These are phyloP conservation scores for Thymus mandschuricus DNA, from an alignment of 257 asterid genomes.

Conservation along the genomic window DNA sequence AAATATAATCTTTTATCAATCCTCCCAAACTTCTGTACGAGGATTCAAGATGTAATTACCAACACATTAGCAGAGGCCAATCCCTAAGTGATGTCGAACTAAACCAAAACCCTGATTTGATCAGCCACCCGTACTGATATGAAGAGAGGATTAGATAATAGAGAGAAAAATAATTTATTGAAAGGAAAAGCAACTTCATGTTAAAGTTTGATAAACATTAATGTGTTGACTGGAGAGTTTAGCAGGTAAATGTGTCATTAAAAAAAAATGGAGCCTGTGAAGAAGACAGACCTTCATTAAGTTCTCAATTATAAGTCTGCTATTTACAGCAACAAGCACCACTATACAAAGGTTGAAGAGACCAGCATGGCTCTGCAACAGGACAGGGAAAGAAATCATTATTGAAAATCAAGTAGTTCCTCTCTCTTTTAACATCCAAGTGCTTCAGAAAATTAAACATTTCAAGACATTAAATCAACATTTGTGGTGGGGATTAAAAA, in stretches of 20 bases:
- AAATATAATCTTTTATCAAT: not conserved
- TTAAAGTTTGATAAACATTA: conserved; percentile 7
- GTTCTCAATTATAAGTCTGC: conserved; percentile 97
- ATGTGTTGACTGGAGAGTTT: conserved; percentile 14
- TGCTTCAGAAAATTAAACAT: conserved; percentile 27
- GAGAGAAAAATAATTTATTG: conserved; percentile 11
- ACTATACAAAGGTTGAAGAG: conserved; percentile 97
- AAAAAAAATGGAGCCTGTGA: not conserved
- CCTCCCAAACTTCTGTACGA: conserved; percentile 4
- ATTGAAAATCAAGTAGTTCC: conserved; percentile 21
- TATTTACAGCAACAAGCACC: conserved; percentile 97
- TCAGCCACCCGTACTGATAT: conserved; percentile 94
- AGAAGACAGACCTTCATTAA: conserved; percentile 82
- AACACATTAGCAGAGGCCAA: conserved; percentile 97
- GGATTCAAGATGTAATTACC: conserved; percentile 52
- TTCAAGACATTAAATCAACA: conserved; percentile 12
- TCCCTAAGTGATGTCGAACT: conserved; percentile 82
- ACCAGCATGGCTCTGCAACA: conserved; percentile 97
- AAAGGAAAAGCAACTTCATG: not conserved
- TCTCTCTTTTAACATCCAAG: conserved; percentile 3
- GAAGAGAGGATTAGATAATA: conserved; percentile 31
- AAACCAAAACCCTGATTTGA: conserved; percentile 86
- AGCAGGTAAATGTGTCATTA: conserved; percentile 20
- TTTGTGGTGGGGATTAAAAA: not conserved
- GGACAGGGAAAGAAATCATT: conserved; percentile 34